Evolutionary conservation across 2,329 filamentous ascomycete genomes (phyloP).

Genomic region (Neurospora sp.): DNA sequence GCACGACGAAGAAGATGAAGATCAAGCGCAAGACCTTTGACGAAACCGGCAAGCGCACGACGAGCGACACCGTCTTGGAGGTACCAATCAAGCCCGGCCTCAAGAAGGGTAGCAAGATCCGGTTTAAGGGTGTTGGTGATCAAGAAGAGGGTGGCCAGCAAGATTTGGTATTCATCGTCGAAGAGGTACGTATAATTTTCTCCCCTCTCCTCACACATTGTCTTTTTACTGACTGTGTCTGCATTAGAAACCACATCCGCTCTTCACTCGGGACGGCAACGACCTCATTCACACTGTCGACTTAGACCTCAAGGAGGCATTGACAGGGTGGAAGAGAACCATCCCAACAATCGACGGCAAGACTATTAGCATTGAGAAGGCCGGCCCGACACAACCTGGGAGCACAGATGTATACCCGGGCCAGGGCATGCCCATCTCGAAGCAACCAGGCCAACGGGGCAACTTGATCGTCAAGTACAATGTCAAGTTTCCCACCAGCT

Average conservation of each 20-base stretch:
- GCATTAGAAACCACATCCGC: conserved; percentile 71
- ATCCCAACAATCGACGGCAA: conserved; percentile 89
- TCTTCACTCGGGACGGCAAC: conserved; percentile 80
- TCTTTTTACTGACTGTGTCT: neutral
- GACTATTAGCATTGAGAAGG: conserved; percentile 67
- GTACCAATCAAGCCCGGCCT: conserved; percentile 92
- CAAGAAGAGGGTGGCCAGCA: conserved; percentile 94
- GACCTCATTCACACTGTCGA: conserved; percentile 72
- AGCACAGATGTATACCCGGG: conserved; percentile 72
- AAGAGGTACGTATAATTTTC: conserved; percentile 58
- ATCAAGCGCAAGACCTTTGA: conserved; percentile 97
- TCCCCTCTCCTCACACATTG: neutral
- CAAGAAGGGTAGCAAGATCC: conserved; percentile 97
- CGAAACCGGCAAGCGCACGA: conserved; percentile 69
- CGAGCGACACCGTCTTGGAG: conserved; percentile 82
- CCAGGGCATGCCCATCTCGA: conserved; percentile 90
- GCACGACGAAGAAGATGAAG: conserved; percentile 92
- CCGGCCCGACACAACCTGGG: conserved; percentile 76
- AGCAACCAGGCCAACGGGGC: conserved; percentile 74
- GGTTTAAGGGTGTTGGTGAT: conserved; percentile 95
- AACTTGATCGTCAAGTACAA: conserved; percentile 86
- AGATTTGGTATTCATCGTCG: conserved; percentile 88
- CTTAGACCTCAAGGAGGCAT: conserved; percentile 80
- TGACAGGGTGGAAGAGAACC: conserved; percentile 90
- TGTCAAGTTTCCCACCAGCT: conserved; percentile 76